Percentiles rank a stretch among this genome's conserved stretches.
Conservation (phyloP, 352 stramenopile species). For the Globisporangium yorkense region DNA sequence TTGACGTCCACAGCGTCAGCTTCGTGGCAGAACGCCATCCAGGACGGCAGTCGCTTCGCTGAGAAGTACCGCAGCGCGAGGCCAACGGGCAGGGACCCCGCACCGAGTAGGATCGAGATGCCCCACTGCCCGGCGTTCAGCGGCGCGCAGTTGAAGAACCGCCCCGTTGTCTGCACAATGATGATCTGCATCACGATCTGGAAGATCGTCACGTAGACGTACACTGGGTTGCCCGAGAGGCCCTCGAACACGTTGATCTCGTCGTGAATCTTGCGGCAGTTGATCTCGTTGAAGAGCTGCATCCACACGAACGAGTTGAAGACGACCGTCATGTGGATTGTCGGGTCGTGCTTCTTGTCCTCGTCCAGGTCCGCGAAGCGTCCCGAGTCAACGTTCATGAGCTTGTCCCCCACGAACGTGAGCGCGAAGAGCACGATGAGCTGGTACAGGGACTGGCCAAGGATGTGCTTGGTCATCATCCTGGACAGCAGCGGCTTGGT, state of each 20-base stretch:
- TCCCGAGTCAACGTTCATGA: constrained; percentile 41
- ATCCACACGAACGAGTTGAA: constrained; percentile 99
- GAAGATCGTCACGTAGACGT: constrained; percentile 87
- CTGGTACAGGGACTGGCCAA: constrained; percentile 91
- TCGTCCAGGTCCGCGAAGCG: constrained; percentile 31
- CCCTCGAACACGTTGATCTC: constrained; percentile 92
- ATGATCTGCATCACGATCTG: constrained; percentile 92
- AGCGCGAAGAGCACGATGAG: constrained; percentile 86
- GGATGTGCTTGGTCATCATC: constrained; percentile 95
- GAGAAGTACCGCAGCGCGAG: constrained; percentile 45
- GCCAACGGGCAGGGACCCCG: constrained; percentile 38
- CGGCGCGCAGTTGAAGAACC: constrained; percentile 57
- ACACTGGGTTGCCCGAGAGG: constrained; percentile 89
- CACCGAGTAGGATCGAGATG: constrained; percentile 47
- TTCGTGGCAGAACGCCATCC: constrained; percentile 56
- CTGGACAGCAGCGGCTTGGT: constrained; percentile 91
- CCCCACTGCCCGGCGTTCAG: constrained; percentile 44
- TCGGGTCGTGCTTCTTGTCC: constrained; percentile 40
- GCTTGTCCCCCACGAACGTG: constrained; percentile 67
- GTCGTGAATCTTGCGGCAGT: constrained; percentile 79
- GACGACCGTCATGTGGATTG: constrained; percentile 93
- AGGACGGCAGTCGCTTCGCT: constrained; percentile 34
- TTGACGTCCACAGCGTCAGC: constrained; percentile 34
- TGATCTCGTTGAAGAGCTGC: constrained; percentile 91
- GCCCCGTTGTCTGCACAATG: constrained; percentile 92